Conservation (phyloP, 1,284 basidiomycete species). For the Cutaneotrichosporon arboriforme region DNA sequence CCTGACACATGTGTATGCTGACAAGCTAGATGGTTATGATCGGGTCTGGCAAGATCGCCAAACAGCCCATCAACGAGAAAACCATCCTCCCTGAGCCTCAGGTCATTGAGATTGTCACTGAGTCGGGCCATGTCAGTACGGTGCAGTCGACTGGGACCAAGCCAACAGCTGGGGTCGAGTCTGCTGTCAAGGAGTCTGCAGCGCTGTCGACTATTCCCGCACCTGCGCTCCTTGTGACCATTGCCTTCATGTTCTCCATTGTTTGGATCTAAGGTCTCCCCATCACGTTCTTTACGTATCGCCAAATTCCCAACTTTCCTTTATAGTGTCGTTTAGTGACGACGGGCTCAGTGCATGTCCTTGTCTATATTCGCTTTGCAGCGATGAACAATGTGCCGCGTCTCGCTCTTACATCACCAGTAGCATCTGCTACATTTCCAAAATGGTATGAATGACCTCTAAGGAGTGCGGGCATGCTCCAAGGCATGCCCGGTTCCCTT, state of each 20-base stretch:
- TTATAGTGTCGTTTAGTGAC: no score
- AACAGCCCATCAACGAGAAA: constrained; percentile 56
- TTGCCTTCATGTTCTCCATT: constrained; percentile 1
- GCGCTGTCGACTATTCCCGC: not conserved
- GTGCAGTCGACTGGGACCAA: not conserved
- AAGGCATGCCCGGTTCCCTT: constrained; percentile 21
- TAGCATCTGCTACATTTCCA: no score
- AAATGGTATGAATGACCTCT: no score
- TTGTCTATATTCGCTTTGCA: no score
- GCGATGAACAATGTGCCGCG: no score
- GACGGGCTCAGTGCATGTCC: no score
- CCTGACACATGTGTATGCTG: not conserved
- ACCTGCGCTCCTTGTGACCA: not conserved
- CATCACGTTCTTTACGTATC: not conserved
- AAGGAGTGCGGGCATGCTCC: no score
- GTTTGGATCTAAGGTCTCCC: constrained; percentile 8
- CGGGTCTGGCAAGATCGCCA: constrained; percentile 68
- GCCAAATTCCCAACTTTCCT: no score
- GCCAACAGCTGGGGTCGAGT: not conserved
- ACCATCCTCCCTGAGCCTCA: constrained; percentile 54
- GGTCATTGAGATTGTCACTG: constrained; percentile 14
- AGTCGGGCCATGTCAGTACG: not conserved
- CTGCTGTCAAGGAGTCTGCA: not conserved
- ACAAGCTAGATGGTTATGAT: constrained; percentile 57
- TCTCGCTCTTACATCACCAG: no score